Evolutionary conservation across 2,329 filamentous ascomycete species (phyloP), one percentile per base, ranked within the genome.

Genomic region (Colletotrichum sp.): DNA sequence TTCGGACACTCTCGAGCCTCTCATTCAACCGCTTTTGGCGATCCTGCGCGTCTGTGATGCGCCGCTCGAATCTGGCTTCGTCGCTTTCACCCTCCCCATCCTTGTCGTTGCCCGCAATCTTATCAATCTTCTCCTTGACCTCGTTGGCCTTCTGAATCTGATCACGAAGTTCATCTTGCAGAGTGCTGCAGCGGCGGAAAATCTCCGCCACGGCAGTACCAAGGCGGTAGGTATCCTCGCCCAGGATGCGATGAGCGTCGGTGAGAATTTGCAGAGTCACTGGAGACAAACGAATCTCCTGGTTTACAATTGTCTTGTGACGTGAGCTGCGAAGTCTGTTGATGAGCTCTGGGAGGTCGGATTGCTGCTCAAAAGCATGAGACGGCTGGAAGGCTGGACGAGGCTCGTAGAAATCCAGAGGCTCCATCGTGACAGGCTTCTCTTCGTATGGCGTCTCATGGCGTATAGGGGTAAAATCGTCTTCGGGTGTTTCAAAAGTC

Each of bases 261-360:
- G 93, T 94, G 78, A 96, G 90, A 48, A 95, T 88, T 78, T 93
- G 90, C 21, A 96, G 87, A 3, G 93, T 94, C 26, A 93, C 90
- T 15, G 93, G 92, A 26, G 93, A 94, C 26, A 96, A 89, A 74
- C 91, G 90, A 70, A 96, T 88, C 80, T 94, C 92, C 76, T 94
- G 93, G 73, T 90, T 91, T 65, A 95, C 85, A 30, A 92, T 83
- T 7, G 90, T 88, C 83, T 91, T 90, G 82, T 93, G 89, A 68
- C 90, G 89, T 60, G 90, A 90, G 3, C 92, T 92, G 64, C 90
- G 89, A 48, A 92, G 84, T 60, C 87, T 86, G 67, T 91, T 89
- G 15, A 93, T 85, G 63, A 93, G 85, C 32, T 83, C 82, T 4
- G 92, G 90, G 10, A 95, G 82, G 28, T 87, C 86, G 6, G 91